These are phyloP conservation scores for Setomelanomma holmii DNA, from an alignment of 2,329 filamentous ascomycete species.

Conservation along the genomic window DNA sequence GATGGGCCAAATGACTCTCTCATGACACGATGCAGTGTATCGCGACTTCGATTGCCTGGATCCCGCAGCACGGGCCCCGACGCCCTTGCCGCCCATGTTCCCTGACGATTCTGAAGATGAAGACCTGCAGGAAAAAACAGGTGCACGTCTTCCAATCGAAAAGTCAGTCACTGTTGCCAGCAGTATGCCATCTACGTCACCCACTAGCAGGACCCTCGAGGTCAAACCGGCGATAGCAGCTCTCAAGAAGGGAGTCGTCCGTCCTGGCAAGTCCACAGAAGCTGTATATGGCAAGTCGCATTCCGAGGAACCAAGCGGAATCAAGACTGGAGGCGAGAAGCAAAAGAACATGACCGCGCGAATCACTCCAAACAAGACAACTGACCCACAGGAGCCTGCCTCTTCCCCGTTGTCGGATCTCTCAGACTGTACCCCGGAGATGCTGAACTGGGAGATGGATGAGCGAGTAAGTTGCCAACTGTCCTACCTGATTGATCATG, in stretches of 20 bases:
- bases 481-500: no score
- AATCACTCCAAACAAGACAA: not conserved
- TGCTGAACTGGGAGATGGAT: not conserved
- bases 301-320: no score
- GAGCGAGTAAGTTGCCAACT: not conserved
- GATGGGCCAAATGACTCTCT: slow-evolving; percentile 32
- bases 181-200: no score
- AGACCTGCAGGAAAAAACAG: not conserved
- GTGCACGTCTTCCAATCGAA: not conserved
- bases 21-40: slow-evolving; percentile 27
- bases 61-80: slow-evolving; percentile 24
- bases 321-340: not conserved
- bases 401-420: not conserved
- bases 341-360: not conserved
- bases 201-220: no score
- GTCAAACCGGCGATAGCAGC: no score
- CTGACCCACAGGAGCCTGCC: not conserved
- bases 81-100: slow-evolving; percentile 25
- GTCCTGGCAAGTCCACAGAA: no score
- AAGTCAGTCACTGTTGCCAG: not conserved
- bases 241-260: no score
- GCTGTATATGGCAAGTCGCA: no score
- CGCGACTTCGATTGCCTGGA: slow-evolving; percentile 25
- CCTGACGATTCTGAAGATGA: slow-evolving; percentile 8
- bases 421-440: not conserved